Percentiles rank a stretch among this genome's conserved stretches.
phyloP scores from a whole-genome alignment of 805 yeast genomes.

The Yarrowia keelungensis region DNA sequence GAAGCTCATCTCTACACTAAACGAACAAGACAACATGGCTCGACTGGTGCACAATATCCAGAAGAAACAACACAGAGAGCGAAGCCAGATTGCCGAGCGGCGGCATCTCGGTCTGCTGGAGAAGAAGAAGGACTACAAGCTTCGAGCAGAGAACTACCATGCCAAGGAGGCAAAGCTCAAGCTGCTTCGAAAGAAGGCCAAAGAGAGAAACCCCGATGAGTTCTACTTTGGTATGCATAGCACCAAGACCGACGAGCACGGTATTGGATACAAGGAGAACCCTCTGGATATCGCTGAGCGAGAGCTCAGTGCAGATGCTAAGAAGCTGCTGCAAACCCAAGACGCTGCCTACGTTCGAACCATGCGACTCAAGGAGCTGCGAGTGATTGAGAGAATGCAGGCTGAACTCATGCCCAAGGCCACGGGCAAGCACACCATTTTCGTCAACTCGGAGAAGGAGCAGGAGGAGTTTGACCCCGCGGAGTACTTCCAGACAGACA shows the following conservation, averaged over 20 bases:
- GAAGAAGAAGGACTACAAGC: slow-evolving; percentile 85
- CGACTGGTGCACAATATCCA: slow-evolving; percentile 72
- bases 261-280: slow-evolving; percentile 71
- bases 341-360: slow-evolving; percentile 87
- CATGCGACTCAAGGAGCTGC: slow-evolving; percentile 70
- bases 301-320: slow-evolving; percentile 72
- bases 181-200: slow-evolving; percentile 73
- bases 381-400: slow-evolving; percentile 66
- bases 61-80: slow-evolving; percentile 94
- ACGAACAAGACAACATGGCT: slow-evolving; percentile 36
- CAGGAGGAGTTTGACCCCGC: slow-evolving; percentile 68
- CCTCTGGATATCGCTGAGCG: slow-evolving; percentile 51
- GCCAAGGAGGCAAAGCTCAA: slow-evolving; percentile 66
- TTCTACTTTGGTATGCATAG: slow-evolving; percentile 92
- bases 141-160: slow-evolving; percentile 70
- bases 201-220: slow-evolving; percentile 87
- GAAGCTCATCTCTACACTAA: not conserved
- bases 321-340: slow-evolving; percentile 84
- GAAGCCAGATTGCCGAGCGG: slow-evolving; percentile 83
- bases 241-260: slow-evolving; percentile 69
- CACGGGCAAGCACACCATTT: slow-evolving; percentile 82
- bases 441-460: slow-evolving; percentile 70
- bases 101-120: slow-evolving; percentile 83
- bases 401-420: slow-evolving; percentile 50
- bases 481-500: slow-evolving; percentile 72